Conservation (phyloP, 2,329 filamentous ascomycete species). For the Davidsoniella australis region DNA sequence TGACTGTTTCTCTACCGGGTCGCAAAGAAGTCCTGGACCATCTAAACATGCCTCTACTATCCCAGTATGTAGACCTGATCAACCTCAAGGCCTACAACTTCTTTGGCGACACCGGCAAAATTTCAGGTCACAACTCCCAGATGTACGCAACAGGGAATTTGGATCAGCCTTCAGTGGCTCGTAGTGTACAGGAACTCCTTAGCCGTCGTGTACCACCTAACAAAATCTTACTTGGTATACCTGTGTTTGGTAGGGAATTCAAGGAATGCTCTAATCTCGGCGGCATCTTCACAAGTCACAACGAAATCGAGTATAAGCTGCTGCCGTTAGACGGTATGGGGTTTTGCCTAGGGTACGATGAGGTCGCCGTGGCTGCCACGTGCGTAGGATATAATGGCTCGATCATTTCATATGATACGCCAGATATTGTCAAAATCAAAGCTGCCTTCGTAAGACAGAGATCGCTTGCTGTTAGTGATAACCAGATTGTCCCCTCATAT, state of each 20-base stretch:
- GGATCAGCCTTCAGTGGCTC: not conserved
- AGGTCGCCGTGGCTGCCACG: not conserved
- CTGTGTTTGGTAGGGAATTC: slow-evolving; percentile 1
- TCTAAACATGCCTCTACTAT: not conserved
- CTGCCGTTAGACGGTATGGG: slow-evolving; percentile 1
- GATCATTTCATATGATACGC: slow-evolving; percentile 3
- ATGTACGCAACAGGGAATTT: not conserved
- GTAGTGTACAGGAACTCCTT: not conserved
- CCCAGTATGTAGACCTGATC: slow-evolving; percentile 1
- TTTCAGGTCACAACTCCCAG: not conserved
- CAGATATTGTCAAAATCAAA: not conserved
- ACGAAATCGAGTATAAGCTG: not conserved
- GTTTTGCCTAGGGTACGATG: not conserved
- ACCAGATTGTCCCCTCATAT: no score
- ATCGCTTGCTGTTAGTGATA: no score
- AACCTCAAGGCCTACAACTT: slow-evolving; percentile 2
- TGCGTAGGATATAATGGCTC: not conserved
- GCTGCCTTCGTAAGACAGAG: not conserved
- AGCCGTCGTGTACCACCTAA: not conserved
- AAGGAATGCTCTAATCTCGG: not conserved
- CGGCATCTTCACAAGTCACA: not conserved
- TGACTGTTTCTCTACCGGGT: slow-evolving; percentile 1
- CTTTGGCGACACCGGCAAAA: not conserved
- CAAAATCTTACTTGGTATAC: slow-evolving; percentile 4
- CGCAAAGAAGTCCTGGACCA: not conserved